phyloP scores from a whole-genome alignment of 768 basidiomycete species.

The Rhizopogon vinicolor region DNA sequence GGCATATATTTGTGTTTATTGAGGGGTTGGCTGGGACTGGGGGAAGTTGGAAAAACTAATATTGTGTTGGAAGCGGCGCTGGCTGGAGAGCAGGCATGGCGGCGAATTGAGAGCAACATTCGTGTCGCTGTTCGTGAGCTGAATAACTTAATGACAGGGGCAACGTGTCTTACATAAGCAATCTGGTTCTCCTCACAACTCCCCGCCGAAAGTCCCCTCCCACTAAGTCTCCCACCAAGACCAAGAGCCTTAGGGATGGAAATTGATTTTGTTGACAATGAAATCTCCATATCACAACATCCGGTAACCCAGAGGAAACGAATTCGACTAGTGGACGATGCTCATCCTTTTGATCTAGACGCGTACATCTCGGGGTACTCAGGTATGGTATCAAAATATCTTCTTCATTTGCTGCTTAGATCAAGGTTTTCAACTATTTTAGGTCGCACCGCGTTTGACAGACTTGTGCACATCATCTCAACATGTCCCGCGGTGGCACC shows the following conservation, averaged over 20 bases:
- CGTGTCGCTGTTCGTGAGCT: no score
- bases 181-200: no score
- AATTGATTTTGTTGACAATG: conserved; percentile 23
- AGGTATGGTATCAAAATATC: conserved; percentile 35
- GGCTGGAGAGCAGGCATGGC: no score
- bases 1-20: no score
- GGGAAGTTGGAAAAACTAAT: no score
- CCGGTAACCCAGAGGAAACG: conserved; percentile 13
- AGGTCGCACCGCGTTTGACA: conserved; percentile 77
- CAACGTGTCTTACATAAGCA: no score
- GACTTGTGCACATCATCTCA: conserved; percentile 64
- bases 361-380: conserved; percentile 72
- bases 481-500: conserved; percentile 65
- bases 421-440: conserved; percentile 1
- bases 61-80: no score
- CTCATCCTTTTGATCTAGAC: conserved; percentile 87
- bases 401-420: conserved; percentile 1
- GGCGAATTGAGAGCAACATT: no score
- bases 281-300: conserved; percentile 12
- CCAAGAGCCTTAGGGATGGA: conserved; percentile 19
- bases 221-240: neutral
- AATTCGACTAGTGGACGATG: conserved; percentile 59
- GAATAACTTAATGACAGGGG: no score
- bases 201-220: no score
- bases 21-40: no score